phyloP scores from a whole-genome alignment of 352 stramenopile species.

The Thalassiosira pacifica region DNA sequence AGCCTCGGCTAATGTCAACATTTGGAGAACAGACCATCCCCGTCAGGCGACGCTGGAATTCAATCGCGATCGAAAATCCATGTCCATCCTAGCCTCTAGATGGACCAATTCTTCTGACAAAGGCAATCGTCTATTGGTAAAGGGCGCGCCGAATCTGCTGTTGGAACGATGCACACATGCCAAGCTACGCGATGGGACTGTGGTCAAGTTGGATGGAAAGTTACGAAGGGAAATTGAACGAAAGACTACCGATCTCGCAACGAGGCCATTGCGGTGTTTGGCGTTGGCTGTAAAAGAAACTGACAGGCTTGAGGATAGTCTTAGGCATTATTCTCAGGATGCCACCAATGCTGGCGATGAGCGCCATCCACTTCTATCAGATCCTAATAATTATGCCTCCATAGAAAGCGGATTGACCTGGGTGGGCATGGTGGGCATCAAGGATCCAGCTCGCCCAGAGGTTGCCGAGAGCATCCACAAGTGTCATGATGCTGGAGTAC shows the following conservation, averaged over 20 bases:
- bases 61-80: slow-evolving; percentile 96
- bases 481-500: slow-evolving; percentile 95
- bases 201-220: slow-evolving; percentile 92
- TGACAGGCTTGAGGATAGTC: slow-evolving; percentile 88
- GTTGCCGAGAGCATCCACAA: slow-evolving; percentile 95
- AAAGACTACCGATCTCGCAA: slow-evolving; percentile 92
- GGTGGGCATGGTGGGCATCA: slow-evolving; percentile 97
- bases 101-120: slow-evolving; percentile 61
- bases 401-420: slow-evolving; percentile 98
- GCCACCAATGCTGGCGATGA: slow-evolving; percentile 47
- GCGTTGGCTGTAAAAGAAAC: slow-evolving; percentile 95
- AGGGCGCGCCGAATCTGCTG: slow-evolving; percentile 97
- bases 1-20: slow-evolving; percentile 84
- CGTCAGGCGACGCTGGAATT: slow-evolving; percentile 96
- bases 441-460: slow-evolving; percentile 97
- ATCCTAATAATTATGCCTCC: slow-evolving; percentile 89
- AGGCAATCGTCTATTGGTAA: slow-evolving; percentile 97
- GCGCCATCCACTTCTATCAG: slow-evolving; percentile 80
- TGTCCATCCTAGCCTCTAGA: slow-evolving; percentile 92
- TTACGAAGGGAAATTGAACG: slow-evolving; percentile 90
- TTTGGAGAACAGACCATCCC: slow-evolving; percentile 89
- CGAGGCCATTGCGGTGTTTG: slow-evolving; percentile 94
- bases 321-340: slow-evolving; percentile 64
- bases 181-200: slow-evolving; percentile 92
- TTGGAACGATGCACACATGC: slow-evolving; percentile 95